Percentiles rank a stretch among this genome's conserved stretches.
Conservation (phyloP, 2,329 filamentous ascomycete species). For the Phoma herbarum region DNA sequence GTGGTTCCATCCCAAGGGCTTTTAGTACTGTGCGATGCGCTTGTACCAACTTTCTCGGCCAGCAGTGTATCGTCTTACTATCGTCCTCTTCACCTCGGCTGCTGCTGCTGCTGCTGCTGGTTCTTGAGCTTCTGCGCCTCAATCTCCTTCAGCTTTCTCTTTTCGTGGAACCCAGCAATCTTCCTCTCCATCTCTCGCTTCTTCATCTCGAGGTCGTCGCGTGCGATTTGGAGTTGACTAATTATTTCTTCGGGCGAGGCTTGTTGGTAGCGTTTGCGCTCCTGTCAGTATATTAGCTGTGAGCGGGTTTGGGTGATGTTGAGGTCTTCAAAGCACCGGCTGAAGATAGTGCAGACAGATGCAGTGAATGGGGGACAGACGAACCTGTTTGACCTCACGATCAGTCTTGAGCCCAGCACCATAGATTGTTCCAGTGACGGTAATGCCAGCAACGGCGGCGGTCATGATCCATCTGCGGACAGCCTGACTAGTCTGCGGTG, state of each 20-base stretch:
- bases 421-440: conserved; percentile 66
- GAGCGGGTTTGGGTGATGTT: background rate
- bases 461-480: conserved; percentile 63
- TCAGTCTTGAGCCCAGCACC: conserved; percentile 67
- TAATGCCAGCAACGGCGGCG: conserved; percentile 63
- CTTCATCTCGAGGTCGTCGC: conserved; percentile 60
- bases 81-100: conserved; percentile 3
- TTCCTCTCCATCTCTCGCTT: conserved; percentile 65
- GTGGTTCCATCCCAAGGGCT: background rate
- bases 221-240: conserved; percentile 60
- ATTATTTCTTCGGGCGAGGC: conserved; percentile 64
- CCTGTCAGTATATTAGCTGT: conserved; percentile 41
- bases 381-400: conserved; percentile 62
- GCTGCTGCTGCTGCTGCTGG: conserved; percentile 1
- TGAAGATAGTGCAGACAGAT: background rate
- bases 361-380: conserved; percentile 1
- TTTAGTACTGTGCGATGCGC: background rate
- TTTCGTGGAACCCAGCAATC: conserved; percentile 51
- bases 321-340: too few relatives aligned
- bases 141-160: conserved; percentile 26
- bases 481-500: conserved; percentile 32
- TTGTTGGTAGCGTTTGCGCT: conserved; percentile 58
- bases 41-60: background rate
- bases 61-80: background rate
- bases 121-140: conserved; percentile 9